Conservation (phyloP, 2,329 filamentous ascomycete genomes). For the Epichloe bromicola region DNA sequence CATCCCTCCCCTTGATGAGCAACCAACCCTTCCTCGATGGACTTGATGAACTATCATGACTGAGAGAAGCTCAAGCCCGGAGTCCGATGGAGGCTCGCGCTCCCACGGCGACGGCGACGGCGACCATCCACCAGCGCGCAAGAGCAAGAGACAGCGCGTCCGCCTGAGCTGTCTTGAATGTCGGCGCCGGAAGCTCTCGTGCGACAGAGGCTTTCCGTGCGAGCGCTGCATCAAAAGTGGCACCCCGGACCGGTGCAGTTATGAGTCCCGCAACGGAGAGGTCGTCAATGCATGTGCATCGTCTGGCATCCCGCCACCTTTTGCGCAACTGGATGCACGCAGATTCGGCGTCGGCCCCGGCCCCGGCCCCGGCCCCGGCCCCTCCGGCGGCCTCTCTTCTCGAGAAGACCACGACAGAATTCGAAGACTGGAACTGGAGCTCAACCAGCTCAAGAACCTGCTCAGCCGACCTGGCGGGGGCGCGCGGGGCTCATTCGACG, state of each 20-base stretch:
- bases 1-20: constrained; percentile 4
- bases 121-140: constrained; percentile 31
- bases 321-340: constrained; percentile 28
- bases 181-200: constrained; percentile 46
- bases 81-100: constrained; percentile 20
- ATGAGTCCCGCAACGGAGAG: constrained; percentile 42
- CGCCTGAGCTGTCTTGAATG: constrained; percentile 48
- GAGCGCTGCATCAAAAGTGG: constrained; percentile 50
- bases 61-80: constrained; percentile 26
- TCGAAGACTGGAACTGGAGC: constrained; percentile 44
- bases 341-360: constrained; percentile 21
- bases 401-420: constrained; percentile 43
- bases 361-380: constrained; percentile 16
- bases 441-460: constrained; percentile 41
- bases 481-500: constrained; percentile 28
- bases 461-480: constrained; percentile 30
- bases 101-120: constrained; percentile 14
- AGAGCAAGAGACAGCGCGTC: constrained; percentile 47
- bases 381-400: constrained; percentile 18
- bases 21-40: no score
- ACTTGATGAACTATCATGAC: constrained; percentile 7
- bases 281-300: constrained; percentile 34
- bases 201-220: constrained; percentile 48
- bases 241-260: constrained; percentile 45
- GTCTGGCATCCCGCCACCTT: constrained; percentile 30